A percentile compares a stretch with the other conserved stretches of the same genome.
Evolutionary conservation across 2,329 filamentous ascomycete species (phyloP).

Genomic region (Phoma sp.): DNA sequence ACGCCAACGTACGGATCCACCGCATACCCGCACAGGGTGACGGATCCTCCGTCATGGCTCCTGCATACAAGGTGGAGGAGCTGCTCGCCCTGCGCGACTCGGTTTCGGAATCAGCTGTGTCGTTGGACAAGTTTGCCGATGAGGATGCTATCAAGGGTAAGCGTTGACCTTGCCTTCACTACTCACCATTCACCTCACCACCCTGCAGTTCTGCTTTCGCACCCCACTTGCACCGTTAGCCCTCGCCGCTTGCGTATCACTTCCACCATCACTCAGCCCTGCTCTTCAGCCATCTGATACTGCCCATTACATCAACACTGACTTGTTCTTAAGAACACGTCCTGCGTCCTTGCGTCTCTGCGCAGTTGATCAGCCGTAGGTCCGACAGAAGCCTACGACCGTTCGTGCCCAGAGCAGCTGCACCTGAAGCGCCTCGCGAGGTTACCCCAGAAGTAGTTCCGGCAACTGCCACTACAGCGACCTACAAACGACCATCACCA

Average conservation of each 20-base stretch:
- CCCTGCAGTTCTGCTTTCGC: background rate
- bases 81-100: conserved; percentile 51
- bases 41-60: conserved; percentile 35
- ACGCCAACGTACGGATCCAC: background rate
- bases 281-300: background rate
- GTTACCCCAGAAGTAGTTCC: conserved; percentile 20
- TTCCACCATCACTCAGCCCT: background rate
- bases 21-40: background rate
- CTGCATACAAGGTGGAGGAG: conserved; percentile 52
- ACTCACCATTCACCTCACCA: conserved; percentile 24
- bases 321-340: conserved; percentile 47
- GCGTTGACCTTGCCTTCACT: conserved; percentile 26
- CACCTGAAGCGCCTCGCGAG: conserved; percentile 21
- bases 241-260: background rate
- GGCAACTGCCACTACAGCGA: conserved; percentile 21
- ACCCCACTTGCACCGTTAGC: background rate
- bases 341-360: conserved; percentile 50
- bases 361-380: conserved; percentile 33
- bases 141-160: conserved; percentile 54
- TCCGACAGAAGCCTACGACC: conserved; percentile 38
- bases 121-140: conserved; percentile 51
- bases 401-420: conserved; percentile 25
- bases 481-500: conserved; percentile 54
- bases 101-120: conserved; percentile 52
- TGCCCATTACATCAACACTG: conserved; percentile 3